Conservation (phyloP, 2,329 filamentous ascomycete genomes). For the Fusarium beomiforme region DNA sequence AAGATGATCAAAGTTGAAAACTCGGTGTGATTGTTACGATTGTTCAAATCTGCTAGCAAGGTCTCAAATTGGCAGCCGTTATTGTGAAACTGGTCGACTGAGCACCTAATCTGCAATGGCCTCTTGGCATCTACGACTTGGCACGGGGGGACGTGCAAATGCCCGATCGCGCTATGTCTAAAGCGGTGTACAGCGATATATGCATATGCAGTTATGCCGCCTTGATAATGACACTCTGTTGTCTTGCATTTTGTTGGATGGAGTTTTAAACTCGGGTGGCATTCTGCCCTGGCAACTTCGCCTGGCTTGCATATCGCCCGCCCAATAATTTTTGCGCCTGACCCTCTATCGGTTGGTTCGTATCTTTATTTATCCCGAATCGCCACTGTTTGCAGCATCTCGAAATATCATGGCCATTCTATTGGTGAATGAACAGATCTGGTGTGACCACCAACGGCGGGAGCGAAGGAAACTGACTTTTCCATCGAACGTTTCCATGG, state of each 20-base stretch:
- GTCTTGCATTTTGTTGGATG: background rate
- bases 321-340: constrained; percentile 1
- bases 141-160: constrained; percentile 9
- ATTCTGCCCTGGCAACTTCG: constrained; percentile 15
- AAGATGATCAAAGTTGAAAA: background rate
- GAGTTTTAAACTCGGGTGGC: background rate
- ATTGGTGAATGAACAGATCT: constrained; percentile 23
- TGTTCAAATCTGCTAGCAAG: background rate
- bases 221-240: constrained; percentile 9
- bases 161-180: background rate
- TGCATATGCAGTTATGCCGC: background rate
- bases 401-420: background rate
- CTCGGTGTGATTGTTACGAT: constrained; percentile 18
- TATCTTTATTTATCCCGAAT: constrained; percentile 25
- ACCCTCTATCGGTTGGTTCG: constrained; percentile 14
- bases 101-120: constrained; percentile 19
- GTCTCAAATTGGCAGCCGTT: constrained; percentile 20
- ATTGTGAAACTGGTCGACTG: constrained; percentile 20
- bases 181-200: background rate
- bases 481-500: constrained; percentile 5
- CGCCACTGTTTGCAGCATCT: constrained; percentile 9
- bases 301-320: constrained; percentile 13
- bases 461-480: background rate
- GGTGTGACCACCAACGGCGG: constrained; percentile 21
- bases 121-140: constrained; percentile 18